These are phyloP conservation scores for Candida tropicalis DNA, from an alignment of 1,139 yeast genomes.

Conservation along the genomic window DNA sequence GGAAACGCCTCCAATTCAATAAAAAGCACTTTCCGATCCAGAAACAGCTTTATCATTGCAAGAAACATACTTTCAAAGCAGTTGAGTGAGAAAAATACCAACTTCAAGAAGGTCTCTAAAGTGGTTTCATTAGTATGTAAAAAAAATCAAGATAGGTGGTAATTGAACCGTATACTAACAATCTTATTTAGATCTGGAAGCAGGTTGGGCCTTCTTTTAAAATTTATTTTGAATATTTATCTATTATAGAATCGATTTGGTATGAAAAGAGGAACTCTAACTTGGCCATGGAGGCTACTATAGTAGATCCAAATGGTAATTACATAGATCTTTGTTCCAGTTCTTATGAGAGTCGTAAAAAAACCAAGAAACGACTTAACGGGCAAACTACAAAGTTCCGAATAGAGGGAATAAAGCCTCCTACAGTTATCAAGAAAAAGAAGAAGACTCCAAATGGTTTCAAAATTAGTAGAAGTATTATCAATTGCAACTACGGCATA, in stretches of 20 bases:
- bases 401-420: neutral
- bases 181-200: slow-evolving; percentile 23
- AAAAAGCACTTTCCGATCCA: slow-evolving; percentile 17
- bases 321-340: slow-evolving; percentile 7
- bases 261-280: slow-evolving; percentile 19
- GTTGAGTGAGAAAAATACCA: slow-evolving; percentile 13
- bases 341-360: neutral
- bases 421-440: neutral
- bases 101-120: slow-evolving; percentile 20
- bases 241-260: slow-evolving; percentile 24
- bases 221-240: slow-evolving; percentile 23
- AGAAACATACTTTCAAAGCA: slow-evolving; percentile 20
- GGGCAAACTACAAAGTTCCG: slow-evolving; percentile 13
- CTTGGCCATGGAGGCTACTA: neutral
- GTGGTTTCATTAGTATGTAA: slow-evolving; percentile 24
- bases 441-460: slow-evolving; percentile 4
- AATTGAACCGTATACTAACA: slow-evolving; percentile 17
- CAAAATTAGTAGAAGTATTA: slow-evolving; percentile 6
- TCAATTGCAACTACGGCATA: slow-evolving; percentile 13
- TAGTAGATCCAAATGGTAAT: neutral
- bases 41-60: slow-evolving; percentile 26
- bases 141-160: neutral
- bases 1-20: neutral
- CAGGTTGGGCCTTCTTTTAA: slow-evolving; percentile 17
- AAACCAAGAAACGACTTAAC: neutral